Conservation (phyloP, 2,329 filamentous ascomycete species). For the Ceratocystis diversiconidia region DNA sequence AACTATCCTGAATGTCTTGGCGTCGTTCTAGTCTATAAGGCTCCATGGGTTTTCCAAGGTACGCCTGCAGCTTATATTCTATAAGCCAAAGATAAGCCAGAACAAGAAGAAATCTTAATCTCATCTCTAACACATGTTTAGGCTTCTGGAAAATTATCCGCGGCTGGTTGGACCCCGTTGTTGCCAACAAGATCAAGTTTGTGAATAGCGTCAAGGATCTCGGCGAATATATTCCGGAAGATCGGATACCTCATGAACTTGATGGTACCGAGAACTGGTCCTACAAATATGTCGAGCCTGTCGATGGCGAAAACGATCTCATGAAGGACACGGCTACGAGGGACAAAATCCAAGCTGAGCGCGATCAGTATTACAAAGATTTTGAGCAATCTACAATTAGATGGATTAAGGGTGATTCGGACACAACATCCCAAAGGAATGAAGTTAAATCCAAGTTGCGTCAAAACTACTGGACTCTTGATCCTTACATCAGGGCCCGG, state of each 20-base stretch:
- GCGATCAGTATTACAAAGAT: constrained; percentile 51
- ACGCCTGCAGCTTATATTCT: constrained; percentile 13
- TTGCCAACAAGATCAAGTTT: constrained; percentile 87
- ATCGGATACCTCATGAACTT: constrained; percentile 65
- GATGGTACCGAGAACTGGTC: constrained; percentile 76
- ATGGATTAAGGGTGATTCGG: constrained; percentile 50
- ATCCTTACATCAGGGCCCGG: constrained; percentile 72
- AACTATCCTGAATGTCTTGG: constrained; percentile 94
- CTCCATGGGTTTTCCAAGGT: constrained; percentile 95
- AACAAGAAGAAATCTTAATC: too few relatives aligned
- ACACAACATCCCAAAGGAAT: constrained; percentile 43
- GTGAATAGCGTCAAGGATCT: constrained; percentile 71
- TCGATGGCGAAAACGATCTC: constrained; percentile 57
- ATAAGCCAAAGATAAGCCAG: too few relatives aligned
- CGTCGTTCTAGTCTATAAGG: constrained; percentile 82
- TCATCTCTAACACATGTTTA: constrained; percentile 24
- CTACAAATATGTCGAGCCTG: constrained; percentile 69
- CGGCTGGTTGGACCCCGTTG: constrained; percentile 93
- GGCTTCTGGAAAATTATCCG: constrained; percentile 93
- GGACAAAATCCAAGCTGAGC: constrained; percentile 47
- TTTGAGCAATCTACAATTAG: constrained; percentile 61
- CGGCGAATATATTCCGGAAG: constrained; percentile 55
- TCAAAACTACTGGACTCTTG: constrained; percentile 74
- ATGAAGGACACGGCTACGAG: constrained; percentile 53
- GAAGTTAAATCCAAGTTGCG: constrained; percentile 48